Percentiles rank a stretch among this genome's conserved stretches.
Evolutionary conservation across 2,329 filamentous ascomycete genomes (phyloP).

Genomic region (Ophioceras dolichostomum): DNA sequence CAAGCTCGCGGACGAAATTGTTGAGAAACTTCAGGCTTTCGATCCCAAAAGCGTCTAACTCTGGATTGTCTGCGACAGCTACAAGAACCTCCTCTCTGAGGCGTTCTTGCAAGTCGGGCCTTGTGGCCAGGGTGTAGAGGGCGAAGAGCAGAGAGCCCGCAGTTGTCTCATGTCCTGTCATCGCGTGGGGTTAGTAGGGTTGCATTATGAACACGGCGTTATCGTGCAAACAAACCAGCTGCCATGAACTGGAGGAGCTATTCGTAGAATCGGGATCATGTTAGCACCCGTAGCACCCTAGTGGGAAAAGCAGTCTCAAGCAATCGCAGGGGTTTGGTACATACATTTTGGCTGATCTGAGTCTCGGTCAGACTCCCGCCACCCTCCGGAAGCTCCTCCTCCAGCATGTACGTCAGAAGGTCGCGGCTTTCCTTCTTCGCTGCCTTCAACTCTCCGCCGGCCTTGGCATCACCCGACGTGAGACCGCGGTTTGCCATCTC

Average conservation of each 20-base stretch:
- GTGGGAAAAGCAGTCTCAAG: no score
- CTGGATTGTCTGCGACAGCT: slow-evolving; percentile 18
- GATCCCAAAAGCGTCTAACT: slow-evolving; percentile 22
- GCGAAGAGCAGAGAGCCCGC: slow-evolving; percentile 19
- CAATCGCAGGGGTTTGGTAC: no score
- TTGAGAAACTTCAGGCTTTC: slow-evolving; percentile 26
- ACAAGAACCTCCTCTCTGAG: slow-evolving; percentile 23
- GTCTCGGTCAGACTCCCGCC: slow-evolving; percentile 10
- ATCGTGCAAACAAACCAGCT: neutral
- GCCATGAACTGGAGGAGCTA: slow-evolving; percentile 11
- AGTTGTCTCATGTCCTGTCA: slow-evolving; percentile 20
- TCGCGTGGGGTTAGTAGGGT: no score
- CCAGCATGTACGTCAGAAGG: slow-evolving; percentile 14
- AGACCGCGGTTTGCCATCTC: no score
- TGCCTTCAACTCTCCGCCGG: slow-evolving; percentile 9
- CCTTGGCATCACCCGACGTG: slow-evolving; percentile 9
- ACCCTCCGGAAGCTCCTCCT: slow-evolving; percentile 9
- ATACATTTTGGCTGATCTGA: slow-evolving; percentile 13
- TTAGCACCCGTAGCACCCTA: slow-evolving; percentile 8
- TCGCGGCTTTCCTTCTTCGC: slow-evolving; percentile 9
- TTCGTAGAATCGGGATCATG: slow-evolving; percentile 21
- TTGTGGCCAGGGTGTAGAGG: slow-evolving; percentile 17
- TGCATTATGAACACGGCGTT: no score
- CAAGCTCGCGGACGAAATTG: slow-evolving; percentile 28
- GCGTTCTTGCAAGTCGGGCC: slow-evolving; percentile 18